Base-by-base conservation (phyloP, 106 monocot genomes). In the Allium sativum region DNA sequence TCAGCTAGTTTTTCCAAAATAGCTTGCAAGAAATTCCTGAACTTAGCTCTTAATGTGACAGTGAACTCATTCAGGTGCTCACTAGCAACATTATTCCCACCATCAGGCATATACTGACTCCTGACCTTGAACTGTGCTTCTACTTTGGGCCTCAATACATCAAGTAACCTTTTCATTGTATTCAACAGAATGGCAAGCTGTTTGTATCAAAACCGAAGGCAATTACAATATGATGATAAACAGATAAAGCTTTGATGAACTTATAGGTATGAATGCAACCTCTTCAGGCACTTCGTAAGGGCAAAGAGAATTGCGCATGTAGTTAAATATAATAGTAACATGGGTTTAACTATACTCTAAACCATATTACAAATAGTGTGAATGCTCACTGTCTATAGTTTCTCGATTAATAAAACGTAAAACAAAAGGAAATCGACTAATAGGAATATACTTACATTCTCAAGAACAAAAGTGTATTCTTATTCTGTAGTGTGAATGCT, bases 1-100 rank as follows among this genome's bases (percentile, higher is more conserved):
- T 98, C 85, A 58, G 78, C 70, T 40, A 98, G 87, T 66, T 98
- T 98, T 56, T 92, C 92, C 43, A 88, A 82, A 52, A 98, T 78
- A 45, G 98, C 92, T 59, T 98, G 91, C 61, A 88, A 42, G 74
- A 92, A 92, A 57, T 92, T 98, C 59, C 92, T 81, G 77, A 92
- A 98, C 68, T 98, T 92, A 12, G 98, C 82, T 74, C 87, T 84
- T 64, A 98, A 58, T 11, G 82, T 70, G 45, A 98, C 92, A 12
- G 88, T 85, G 31, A 91, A 87, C 77, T 98, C 98, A 61, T 81
- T 81, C 44, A 98, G 92, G 42, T 71, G 74, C 58, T 98, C 98
- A 13, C 90, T 90, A 59, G 80, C 71, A n/a, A n/a, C n/a, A n/a
- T n/a, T n/a, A 74, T 75, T 81, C 17, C 75, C 88, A 62, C 80